Conservation (phyloP, 2,329 filamentous ascomycete genomes). For the Colletotrichum brevisporum region DNA sequence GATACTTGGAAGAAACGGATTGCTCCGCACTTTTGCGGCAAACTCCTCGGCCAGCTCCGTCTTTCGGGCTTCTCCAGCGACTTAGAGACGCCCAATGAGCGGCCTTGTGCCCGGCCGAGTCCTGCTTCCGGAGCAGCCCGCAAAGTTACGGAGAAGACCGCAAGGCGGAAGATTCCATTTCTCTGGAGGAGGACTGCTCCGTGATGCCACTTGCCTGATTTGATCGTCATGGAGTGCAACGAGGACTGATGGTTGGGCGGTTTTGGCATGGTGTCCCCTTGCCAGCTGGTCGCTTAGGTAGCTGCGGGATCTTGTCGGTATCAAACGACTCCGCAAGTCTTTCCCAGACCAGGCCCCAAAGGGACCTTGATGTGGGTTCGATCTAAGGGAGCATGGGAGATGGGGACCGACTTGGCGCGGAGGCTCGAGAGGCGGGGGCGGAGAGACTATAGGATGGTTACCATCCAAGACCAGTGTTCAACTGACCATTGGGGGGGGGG, state of each 20-base stretch:
- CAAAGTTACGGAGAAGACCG: background rate
- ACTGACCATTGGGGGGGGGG: too few relatives aligned
- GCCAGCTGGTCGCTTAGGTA: too few relatives aligned
- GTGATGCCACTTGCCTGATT: background rate
- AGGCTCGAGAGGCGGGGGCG: background rate
- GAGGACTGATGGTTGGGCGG: background rate
- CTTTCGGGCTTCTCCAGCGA: slow-evolving; percentile 13
- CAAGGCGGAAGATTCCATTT: background rate
- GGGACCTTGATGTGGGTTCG: too few relatives aligned
- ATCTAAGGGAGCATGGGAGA: too few relatives aligned
- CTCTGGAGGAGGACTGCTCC: background rate
- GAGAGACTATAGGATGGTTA: background rate
- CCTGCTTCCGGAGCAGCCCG: background rate
- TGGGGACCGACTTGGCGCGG: too few relatives aligned
- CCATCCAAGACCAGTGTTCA: too few relatives aligned
- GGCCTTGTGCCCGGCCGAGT: background rate
- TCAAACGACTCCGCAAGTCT: too few relatives aligned
- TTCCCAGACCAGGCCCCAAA: too few relatives aligned
- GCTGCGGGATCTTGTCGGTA: too few relatives aligned
- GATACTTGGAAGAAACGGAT: background rate
- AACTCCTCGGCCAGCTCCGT: background rate
- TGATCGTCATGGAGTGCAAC: background rate
- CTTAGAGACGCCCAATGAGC: background rate
- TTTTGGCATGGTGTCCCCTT: too few relatives aligned
- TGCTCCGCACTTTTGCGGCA: background rate